Conservation (phyloP, 148 eudicot species). For the Polygonum aviculare region DNA sequence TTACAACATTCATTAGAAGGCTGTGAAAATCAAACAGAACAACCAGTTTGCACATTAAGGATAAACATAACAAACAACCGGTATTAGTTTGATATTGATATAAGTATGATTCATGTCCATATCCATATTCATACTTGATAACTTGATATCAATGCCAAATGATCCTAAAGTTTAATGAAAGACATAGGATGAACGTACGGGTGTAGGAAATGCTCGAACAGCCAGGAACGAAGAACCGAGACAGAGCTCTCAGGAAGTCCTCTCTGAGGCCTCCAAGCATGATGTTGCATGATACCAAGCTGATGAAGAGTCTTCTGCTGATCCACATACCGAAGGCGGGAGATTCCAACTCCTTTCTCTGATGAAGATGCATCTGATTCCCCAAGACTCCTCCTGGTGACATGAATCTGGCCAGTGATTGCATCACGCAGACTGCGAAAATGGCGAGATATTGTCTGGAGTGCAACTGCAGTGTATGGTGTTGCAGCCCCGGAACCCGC, state of each 20-base stretch:
- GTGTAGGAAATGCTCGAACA: conserved; percentile 86
- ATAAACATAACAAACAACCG: too few relatives aligned
- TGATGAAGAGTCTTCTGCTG: conserved; percentile 70
- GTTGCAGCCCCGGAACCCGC: conserved; percentile 73
- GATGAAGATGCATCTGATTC: conserved; percentile 38
- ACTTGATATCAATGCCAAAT: too few relatives aligned
- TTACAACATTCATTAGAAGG: too few relatives aligned
- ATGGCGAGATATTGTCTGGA: conserved; percentile 74
- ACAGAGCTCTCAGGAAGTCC: conserved; percentile 92
- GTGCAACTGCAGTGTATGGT: conserved; percentile 68
- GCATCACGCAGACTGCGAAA: conserved; percentile 69
- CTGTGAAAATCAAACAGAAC: too few relatives aligned
- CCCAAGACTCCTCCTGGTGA: conserved; percentile 51
- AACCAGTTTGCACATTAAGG: not conserved
- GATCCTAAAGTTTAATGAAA: too few relatives aligned
- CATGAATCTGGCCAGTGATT: conserved; percentile 43
- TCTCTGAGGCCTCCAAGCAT: conserved; percentile 93
- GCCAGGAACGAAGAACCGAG: conserved; percentile 93
- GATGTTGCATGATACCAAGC: conserved; percentile 70
- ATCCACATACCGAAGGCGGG: conserved; percentile 31
- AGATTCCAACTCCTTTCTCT: conserved; percentile 50
- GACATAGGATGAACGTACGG: conserved; percentile 40
- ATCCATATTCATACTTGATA: too few relatives aligned
- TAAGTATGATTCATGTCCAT: too few relatives aligned
- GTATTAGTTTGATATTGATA: too few relatives aligned